A percentile compares a stretch with the other conserved stretches of the same genome.
phyloP scores from a whole-genome alignment of 2,329 filamentous ascomycete genomes.

The Pseudopyrenochaeta lycopersici region DNA sequence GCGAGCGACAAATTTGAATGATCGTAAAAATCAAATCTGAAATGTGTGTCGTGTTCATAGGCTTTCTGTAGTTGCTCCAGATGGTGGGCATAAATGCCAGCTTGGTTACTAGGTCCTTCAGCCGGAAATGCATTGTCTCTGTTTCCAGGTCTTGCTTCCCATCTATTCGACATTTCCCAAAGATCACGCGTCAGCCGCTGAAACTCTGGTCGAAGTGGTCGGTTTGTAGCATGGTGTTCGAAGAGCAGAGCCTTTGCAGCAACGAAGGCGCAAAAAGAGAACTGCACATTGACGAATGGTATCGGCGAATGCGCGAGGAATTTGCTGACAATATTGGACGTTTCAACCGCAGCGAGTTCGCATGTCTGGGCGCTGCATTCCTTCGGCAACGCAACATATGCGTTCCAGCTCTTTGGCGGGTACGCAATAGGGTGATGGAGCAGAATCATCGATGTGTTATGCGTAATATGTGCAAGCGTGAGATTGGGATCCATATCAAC shows the following conservation, averaged over 20 bases:
- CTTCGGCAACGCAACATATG: conserved; percentile 41
- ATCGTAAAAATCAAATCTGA: conserved; percentile 43
- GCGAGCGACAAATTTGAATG: conserved; percentile 34
- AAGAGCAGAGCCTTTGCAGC: conserved; percentile 44
- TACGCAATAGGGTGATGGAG: conserved; percentile 45
- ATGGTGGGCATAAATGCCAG: conserved; percentile 36
- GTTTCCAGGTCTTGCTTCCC: conserved; percentile 14
- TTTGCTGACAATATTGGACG: conserved; percentile 45
- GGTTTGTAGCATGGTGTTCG: conserved; percentile 29
- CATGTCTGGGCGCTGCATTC: conserved; percentile 46
- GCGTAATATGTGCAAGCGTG: conserved; percentile 45
- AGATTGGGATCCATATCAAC: conserved; percentile 48
- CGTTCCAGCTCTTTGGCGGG: conserved; percentile 40
- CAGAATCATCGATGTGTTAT: conserved; percentile 48
- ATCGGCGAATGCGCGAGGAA: conserved; percentile 39
- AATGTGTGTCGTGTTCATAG: conserved; percentile 28
- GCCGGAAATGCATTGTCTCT: neutral
- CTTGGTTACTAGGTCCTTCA: conserved; percentile 24
- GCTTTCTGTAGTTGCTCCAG: conserved; percentile 31
- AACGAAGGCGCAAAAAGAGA: conserved; percentile 44
- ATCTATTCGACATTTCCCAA: conserved; percentile 40
- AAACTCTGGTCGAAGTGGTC: conserved; percentile 34
- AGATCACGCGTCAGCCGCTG: conserved; percentile 31
- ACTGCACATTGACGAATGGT: conserved; percentile 46
- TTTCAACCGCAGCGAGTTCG: conserved; percentile 42